Evolutionary conservation across 2,329 filamentous ascomycete genomes (phyloP).

Genomic region (Fusarium solani-melongenae): DNA sequence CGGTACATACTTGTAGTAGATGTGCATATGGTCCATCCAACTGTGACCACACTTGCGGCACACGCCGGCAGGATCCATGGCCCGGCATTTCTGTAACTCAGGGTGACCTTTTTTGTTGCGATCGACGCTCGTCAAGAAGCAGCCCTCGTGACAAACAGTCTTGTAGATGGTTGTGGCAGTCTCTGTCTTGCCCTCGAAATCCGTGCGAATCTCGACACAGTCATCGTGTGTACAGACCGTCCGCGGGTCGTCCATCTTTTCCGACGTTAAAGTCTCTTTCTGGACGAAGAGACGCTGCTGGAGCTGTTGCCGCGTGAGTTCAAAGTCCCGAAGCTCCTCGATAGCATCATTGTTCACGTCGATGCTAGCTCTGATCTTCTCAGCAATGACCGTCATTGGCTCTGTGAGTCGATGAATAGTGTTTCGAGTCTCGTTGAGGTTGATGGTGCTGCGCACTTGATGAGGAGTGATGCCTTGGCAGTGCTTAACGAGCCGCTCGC

Average conservation of each 20-base stretch:
- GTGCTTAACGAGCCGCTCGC: not conserved
- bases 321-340: not conserved
- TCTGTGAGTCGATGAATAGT: not conserved
- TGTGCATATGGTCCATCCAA: slow-evolving; percentile 24
- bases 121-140: not conserved
- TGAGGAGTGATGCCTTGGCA: not conserved
- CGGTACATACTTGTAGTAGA: slow-evolving; percentile 10
- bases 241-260: not conserved
- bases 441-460: not conserved
- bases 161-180: not conserved
- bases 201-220: not conserved
- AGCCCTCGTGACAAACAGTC: not conserved
- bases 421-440: not conserved
- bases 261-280: not conserved
- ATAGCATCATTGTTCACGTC: not conserved
- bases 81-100: not conserved
- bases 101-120: not conserved
- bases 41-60: not conserved
- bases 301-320: not conserved
- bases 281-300: not conserved
- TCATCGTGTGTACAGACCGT: not conserved
- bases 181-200: not conserved
- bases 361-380: not conserved
- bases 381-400: not conserved
- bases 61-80: not conserved